Evolutionary conservation across 2,329 filamentous ascomycete genomes (phyloP), one percentile per base, ranked within the genome.

Genomic region (Trichoderma aggressivum): DNA sequence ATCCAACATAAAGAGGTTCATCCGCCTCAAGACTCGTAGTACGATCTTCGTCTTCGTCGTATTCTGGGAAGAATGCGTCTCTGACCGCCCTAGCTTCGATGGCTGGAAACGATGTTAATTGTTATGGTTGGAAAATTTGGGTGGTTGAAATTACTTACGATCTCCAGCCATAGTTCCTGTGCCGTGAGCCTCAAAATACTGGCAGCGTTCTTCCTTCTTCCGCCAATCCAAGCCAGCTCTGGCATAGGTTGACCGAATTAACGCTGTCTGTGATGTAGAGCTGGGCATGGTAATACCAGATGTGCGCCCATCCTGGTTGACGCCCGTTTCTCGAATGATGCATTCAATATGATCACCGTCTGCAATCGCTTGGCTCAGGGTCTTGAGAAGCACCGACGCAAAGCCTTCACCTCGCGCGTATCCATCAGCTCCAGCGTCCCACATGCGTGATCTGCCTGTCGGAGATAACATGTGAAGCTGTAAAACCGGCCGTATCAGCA

Each of bases 381-480:
- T 43, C 36, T 43, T 43, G 36, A 43, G 36, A 18, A 43, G 36
- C 36, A 43, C 36, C 1, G 36, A 43, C 16, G 36, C 36, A 43
- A 43, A 43, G 16, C 67, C 67, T 21, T 70, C 65, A 11, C 65
- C 65, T 47, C 65, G 30, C 21, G 65, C 65, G 6, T 69, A 69
- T 14, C 65, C 65, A 61, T 69, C 36, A 21, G 65, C 65, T 21
- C 60, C 34, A 12, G 26, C 56, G n/a, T 69, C 65, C 65, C 65
- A 69, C 76, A 81, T 82, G 7, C 76, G 76, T 59, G 75, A 81
- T 8, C 76, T 74, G 7, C 80, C 79, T 1, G 74, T 79, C 0
- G 80, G 76, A 3, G 80, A 81, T 1, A 84, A 74, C 77, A 84
- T 80, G 36, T 43, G 36, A 43, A 43, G 36, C 36, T 43, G 32